These are phyloP conservation scores for Oryza meyeriana DNA, from an alignment of 176 grass and related monocot genomes.

Conservation along the genomic window DNA sequence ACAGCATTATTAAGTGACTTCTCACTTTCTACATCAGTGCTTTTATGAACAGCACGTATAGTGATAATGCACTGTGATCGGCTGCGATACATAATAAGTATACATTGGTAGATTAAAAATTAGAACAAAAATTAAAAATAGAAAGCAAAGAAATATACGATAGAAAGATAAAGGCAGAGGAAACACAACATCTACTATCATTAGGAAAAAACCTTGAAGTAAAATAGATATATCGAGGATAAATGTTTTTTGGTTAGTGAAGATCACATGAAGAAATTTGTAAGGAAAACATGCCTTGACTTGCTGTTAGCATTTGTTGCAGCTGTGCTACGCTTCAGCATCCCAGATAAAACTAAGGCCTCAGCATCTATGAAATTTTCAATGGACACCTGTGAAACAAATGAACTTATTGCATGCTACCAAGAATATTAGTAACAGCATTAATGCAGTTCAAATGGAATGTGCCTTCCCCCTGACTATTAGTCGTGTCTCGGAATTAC, in stretches of 20 bases:
- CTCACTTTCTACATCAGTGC: constrained; percentile 24
- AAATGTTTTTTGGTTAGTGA: not conserved
- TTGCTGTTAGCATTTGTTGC: constrained; percentile 84
- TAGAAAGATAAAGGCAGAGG: not conserved
- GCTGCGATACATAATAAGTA: constrained; percentile 35
- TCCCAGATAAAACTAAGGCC: constrained; percentile 52
- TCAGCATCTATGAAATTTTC: constrained; percentile 57
- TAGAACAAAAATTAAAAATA: not conserved
- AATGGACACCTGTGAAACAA: constrained; percentile 53
- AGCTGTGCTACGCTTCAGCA: constrained; percentile 82
- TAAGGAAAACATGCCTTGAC: constrained; percentile 66
- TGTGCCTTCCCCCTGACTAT: not conserved
- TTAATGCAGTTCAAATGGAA: not conserved
- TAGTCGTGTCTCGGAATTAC: not conserved
- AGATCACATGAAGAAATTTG: constrained; percentile 5
- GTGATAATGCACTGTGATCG: constrained; percentile 95
- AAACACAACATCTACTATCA: not conserved
- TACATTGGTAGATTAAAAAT: not conserved
- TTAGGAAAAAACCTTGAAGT: not conserved
- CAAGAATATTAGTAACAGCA: constrained; percentile 4
- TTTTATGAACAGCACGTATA: constrained; percentile 38
- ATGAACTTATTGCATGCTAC: constrained; percentile 9
- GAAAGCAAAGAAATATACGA: not conserved
- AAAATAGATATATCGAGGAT: constrained; percentile 3
- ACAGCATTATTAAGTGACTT: constrained; percentile 35